phyloP scores from a whole-genome alignment of 2,329 filamentous ascomycete species.

The Aspergillus pseudoviridinutans region DNA sequence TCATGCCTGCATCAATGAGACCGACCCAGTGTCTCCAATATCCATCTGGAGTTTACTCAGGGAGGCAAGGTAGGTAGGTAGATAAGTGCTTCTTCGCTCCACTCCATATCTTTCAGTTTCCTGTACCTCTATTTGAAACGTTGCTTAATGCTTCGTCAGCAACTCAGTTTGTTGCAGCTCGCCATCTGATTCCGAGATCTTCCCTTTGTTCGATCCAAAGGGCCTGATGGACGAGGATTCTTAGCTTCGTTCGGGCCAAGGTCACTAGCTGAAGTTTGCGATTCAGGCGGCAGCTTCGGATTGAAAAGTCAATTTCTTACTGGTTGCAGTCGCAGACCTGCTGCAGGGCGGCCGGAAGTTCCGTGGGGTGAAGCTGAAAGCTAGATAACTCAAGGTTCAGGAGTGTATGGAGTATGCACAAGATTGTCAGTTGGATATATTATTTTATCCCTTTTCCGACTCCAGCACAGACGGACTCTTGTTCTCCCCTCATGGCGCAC shows the following conservation, averaged over 20 bases:
- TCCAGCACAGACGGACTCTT: not conserved
- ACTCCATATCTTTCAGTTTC: not conserved
- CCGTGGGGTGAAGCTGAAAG: conserved; percentile 7
- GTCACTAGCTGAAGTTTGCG: not conserved
- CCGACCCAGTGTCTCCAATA: not conserved
- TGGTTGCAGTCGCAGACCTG: conserved; percentile 12
- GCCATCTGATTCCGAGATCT: not conserved
- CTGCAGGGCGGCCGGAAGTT: conserved; percentile 14
- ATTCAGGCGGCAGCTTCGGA: conserved; percentile 8
- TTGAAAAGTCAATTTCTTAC: conserved; percentile 6
- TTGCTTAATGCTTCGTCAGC: not conserved
- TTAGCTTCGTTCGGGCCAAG: not conserved
- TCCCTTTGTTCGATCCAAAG: not conserved
- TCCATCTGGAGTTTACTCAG: not conserved
- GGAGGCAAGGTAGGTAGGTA: not conserved
- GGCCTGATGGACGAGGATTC: not conserved
- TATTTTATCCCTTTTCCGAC: not conserved
- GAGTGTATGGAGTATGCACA: not conserved
- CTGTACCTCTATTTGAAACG: not conserved
- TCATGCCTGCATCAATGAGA: not conserved
- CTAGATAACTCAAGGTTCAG: not conserved
- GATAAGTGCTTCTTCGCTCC: not conserved
- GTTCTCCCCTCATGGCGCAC: not conserved
- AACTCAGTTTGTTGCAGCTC: not conserved
- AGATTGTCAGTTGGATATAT: not conserved